A percentile compares a stretch with the other conserved stretches of the same genome.
These are phyloP conservation scores for Berberis vulgaris DNA, from an alignment of 164 flowering plant species.

Conservation along the genomic window DNA sequence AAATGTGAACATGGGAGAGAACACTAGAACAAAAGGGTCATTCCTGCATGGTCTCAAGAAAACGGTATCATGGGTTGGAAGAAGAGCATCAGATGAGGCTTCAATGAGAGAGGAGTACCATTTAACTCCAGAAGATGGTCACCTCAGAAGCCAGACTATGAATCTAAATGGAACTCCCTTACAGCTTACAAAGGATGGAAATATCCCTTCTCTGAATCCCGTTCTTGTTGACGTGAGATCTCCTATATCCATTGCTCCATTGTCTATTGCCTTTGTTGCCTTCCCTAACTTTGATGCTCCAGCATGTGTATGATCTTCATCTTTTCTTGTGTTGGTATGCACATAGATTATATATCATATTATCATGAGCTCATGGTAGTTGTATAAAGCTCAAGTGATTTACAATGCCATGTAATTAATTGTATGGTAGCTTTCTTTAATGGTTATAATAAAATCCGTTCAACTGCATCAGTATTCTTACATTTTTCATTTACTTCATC, in stretches of 20 bases:
- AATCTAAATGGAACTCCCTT: constrained; percentile 58
- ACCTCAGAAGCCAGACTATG: constrained; percentile 61
- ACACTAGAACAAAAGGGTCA: constrained; percentile 15
- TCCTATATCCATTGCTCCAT: constrained; percentile 42
- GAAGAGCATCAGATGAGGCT: constrained; percentile 31
- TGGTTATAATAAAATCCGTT: too few relatives aligned
- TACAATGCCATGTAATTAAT: too few relatives aligned
- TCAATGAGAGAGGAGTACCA: constrained; percentile 68
- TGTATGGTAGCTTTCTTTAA: too few relatives aligned
- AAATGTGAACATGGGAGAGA: constrained; percentile 8
- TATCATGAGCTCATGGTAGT: not conserved
- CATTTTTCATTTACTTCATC: too few relatives aligned
- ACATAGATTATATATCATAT: not conserved
- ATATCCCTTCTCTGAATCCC: constrained; percentile 52
- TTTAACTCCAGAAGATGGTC: constrained; percentile 58
- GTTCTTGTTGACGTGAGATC: constrained; percentile 22
- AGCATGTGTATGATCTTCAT: constrained; percentile 32
- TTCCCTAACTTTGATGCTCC: constrained; percentile 57
- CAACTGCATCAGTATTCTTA: too few relatives aligned
- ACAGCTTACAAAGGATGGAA: constrained; percentile 40
- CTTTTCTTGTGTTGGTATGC: not conserved
- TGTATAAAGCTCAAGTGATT: too few relatives aligned
- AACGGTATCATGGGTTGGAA: constrained; percentile 58
- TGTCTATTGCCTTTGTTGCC: constrained; percentile 65
- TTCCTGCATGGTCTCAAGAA: constrained; percentile 33